Evolutionary conservation across 176 grass and related monocot species (phyloP), one percentile per base, ranked within the genome.

Genomic region (Ensete glaucum): DNA sequence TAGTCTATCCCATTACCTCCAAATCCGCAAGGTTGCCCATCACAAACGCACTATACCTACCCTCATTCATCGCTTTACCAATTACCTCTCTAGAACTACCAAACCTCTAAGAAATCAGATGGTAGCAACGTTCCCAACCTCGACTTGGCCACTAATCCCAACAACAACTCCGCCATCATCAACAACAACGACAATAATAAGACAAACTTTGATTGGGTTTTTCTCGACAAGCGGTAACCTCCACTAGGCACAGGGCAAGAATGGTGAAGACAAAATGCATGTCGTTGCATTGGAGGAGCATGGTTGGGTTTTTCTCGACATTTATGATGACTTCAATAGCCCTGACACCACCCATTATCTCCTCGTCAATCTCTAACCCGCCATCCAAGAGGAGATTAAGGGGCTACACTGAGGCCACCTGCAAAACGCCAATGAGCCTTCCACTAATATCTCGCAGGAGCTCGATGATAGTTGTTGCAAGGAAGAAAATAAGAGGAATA

Each of bases 291-390:
- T 87, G 3, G 85, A 90, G 87, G 87, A 96, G 79, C 81, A 84
- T 73, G 87, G 81, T 1, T 92, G 89, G 89, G 73, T 92, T 58
- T 96, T 96, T 74, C 85, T 96, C 62, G 87, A 85, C 24, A 92
- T 96, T 23, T 96, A 96, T 2, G 92, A 96, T 22, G 89, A 87
- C 2, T 96, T 96, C 87, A 86, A 82, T 5, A 89, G 89, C 1
- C 92, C 87, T 1, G 89, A 92, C 72, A 85, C 89, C 0, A 88
- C 92, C 20, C 85, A 96, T 50, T 92, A 87, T 78, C 85, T 96
- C 62, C 86, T 90, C 73, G 58, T 81, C 48, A 81, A 96, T 64
- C 89, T 92, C 62, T 89, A 92, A 66, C 58, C 72, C 8, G 70
- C 79, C 24, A 79, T 88, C 16, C 78, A 90, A 54, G 16, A 17